phyloP scores from a whole-genome alignment of 257 asterid species.

The Petunia axillaris region DNA sequence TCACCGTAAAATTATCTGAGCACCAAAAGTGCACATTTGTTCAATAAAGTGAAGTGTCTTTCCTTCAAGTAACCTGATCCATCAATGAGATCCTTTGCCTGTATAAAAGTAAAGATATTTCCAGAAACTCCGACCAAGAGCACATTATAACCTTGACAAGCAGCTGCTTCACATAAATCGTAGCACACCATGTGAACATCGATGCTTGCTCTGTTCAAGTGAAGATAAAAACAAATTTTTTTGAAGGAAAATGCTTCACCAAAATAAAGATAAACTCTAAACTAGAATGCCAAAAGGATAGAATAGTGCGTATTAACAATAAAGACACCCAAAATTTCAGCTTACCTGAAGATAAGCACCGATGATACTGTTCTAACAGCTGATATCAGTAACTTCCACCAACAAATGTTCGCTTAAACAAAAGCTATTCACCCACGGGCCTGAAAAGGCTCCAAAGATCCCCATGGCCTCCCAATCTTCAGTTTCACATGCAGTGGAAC shows the following conservation, averaged over 20 bases:
- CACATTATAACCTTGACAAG: neutral
- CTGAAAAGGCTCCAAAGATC: constrained; percentile 78
- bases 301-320: neutral
- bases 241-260: constrained; percentile 13
- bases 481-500: constrained; percentile 92
- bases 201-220: neutral
- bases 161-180: neutral
- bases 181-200: neutral
- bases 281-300: neutral
- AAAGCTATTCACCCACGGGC: constrained; percentile 33
- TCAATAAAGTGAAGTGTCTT: neutral
- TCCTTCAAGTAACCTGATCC: constrained; percentile 13
- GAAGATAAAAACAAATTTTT: neutral
- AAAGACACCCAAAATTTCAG: neutral
- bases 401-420: neutral
- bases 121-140: neutral
- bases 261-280: neutral
- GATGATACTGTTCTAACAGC: constrained; percentile 11
- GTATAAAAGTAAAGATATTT: neutral
- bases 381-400: neutral
- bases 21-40: constrained; percentile 12
- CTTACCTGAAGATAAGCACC: neutral
- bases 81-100: constrained; percentile 1
- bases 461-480: constrained; percentile 93
- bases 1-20: neutral